These are phyloP conservation scores for Rhizophagus sp. DNA, from an alignment of 192 early-diverging fungal species.

Conservation along the genomic window DNA sequence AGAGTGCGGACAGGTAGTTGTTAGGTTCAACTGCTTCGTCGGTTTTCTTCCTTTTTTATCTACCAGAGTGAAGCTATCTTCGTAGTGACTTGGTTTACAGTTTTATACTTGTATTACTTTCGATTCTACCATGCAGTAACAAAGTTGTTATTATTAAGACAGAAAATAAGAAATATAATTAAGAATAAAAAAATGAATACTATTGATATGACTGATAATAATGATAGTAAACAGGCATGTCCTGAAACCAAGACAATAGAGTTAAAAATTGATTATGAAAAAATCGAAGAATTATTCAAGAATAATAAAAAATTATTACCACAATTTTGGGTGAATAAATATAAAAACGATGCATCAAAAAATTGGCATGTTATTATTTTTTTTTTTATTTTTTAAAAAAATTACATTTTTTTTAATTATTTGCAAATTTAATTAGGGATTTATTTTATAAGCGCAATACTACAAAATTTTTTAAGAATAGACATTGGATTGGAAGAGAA, in stretches of 20 bases:
- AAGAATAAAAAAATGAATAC: too few relatives aligned
- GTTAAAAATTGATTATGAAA: neutral
- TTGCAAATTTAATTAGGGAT: conserved; percentile 47
- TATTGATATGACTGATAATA: neutral
- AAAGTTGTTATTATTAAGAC: too few relatives aligned
- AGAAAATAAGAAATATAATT: too few relatives aligned
- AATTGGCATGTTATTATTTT: conserved; percentile 57
- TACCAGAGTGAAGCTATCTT: too few relatives aligned
- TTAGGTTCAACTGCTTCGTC: too few relatives aligned
- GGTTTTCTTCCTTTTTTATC: too few relatives aligned
- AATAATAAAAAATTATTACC: conserved; percentile 8
- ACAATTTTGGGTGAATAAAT: conserved; percentile 76
- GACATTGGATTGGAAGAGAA: conserved; percentile 96
- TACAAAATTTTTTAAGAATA: conserved; percentile 96
- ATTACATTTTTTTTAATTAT: neutral
- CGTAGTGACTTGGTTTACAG: too few relatives aligned
- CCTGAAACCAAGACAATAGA: neutral
- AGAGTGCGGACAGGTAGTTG: too few relatives aligned
- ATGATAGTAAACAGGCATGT: neutral
- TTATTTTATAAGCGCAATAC: conserved; percentile 84
- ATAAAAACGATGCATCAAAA: conserved; percentile 73
- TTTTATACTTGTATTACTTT: too few relatives aligned
- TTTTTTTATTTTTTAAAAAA: neutral
- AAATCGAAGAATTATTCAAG: neutral
- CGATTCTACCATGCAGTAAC: too few relatives aligned